Percentiles rank a stretch among this genome's conserved stretches.
These are phyloP conservation scores for Gentiana macrophylla DNA, from an alignment of 257 asterid species.

Conservation along the genomic window DNA sequence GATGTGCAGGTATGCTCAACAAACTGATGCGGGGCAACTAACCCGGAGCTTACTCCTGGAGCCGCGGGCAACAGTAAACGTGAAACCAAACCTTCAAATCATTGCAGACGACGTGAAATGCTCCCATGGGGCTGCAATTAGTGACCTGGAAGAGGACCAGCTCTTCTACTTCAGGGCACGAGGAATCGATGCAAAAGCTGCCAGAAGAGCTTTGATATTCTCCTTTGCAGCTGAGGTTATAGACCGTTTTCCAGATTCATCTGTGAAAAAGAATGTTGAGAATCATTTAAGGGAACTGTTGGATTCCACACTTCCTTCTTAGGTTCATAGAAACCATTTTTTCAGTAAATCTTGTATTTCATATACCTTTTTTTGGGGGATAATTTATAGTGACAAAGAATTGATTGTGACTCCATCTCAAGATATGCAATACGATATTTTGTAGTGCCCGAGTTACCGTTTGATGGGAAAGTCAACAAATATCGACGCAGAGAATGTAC, in stretches of 20 bases:
- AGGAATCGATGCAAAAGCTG: constrained; percentile 56
- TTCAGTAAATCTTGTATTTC: background rate
- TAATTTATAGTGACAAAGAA: too few species aligned
- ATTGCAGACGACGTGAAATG: constrained; percentile 89
- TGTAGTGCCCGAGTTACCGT: too few species aligned
- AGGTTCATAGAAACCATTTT: constrained; percentile 14
- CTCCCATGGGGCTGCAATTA: constrained; percentile 94
- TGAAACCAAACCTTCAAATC: constrained; percentile 90
- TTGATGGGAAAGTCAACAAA: too few species aligned
- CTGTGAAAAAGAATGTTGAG: constrained; percentile 45
- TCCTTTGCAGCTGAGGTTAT: constrained; percentile 91
- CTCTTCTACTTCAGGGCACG: constrained; percentile 87
- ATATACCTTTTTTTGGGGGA: too few species aligned
- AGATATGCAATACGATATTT: too few species aligned
- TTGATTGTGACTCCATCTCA: too few species aligned
- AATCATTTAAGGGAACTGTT: constrained; percentile 42
- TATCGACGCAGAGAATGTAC: too few species aligned
- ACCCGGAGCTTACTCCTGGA: constrained; percentile 77
- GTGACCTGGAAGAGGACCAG: constrained; percentile 75
- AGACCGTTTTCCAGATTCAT: constrained; percentile 36
- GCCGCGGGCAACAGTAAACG: constrained; percentile 84
- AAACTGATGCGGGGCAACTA: constrained; percentile 95
- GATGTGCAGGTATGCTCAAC: constrained; percentile 68
- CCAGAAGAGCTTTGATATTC: constrained; percentile 71
- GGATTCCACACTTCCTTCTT: constrained; percentile 26